These are phyloP conservation scores for Flagelloscypha sp. DNA, from an alignment of 768 basidiomycete species.

Conservation along the genomic window DNA sequence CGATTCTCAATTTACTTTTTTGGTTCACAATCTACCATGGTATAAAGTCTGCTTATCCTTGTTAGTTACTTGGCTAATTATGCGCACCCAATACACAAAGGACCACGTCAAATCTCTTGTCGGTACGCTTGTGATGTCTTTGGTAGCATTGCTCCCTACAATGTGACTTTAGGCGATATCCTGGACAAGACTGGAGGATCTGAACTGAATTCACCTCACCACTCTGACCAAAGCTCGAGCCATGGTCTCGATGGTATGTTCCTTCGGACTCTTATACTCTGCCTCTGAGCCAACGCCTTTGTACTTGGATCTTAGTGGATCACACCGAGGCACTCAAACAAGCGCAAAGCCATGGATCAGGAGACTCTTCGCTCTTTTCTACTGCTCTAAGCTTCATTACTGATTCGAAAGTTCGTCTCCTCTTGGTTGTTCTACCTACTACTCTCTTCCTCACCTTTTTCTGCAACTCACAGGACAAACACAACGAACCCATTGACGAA, in stretches of 20 bases:
- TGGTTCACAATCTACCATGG: too few relatives aligned
- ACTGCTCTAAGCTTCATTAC: slow-evolving; percentile 45
- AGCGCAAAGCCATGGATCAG: slow-evolving; percentile 49
- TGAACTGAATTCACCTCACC: slow-evolving; percentile 52
- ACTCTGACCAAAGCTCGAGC: slow-evolving; percentile 22
- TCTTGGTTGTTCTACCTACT: not conserved
- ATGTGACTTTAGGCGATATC: not conserved
- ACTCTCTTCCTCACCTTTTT: slow-evolving; percentile 2
- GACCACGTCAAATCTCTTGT: too few relatives aligned
- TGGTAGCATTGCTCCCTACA: too few relatives aligned
- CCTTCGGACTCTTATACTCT: slow-evolving; percentile 9
- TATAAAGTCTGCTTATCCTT: too few relatives aligned
- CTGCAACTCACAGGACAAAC: slow-evolving; percentile 31
- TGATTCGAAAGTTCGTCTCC: slow-evolving; percentile 30
- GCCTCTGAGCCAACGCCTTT: slow-evolving; percentile 5
- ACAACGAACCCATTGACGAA: slow-evolving; percentile 59
- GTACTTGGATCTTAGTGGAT: slow-evolving; percentile 38
- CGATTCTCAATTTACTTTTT: too few relatives aligned
- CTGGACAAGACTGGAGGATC: slow-evolving; percentile 61
- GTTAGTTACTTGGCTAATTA: too few relatives aligned
- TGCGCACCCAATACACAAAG: too few relatives aligned
- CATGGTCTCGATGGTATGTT: slow-evolving; percentile 6
- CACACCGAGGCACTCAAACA: slow-evolving; percentile 50
- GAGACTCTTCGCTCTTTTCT: slow-evolving; percentile 48
- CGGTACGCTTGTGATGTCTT: too few relatives aligned